Evolutionary conservation across 164 flowering plant species (phyloP).

Genomic region (Sextonia rubra): DNA sequence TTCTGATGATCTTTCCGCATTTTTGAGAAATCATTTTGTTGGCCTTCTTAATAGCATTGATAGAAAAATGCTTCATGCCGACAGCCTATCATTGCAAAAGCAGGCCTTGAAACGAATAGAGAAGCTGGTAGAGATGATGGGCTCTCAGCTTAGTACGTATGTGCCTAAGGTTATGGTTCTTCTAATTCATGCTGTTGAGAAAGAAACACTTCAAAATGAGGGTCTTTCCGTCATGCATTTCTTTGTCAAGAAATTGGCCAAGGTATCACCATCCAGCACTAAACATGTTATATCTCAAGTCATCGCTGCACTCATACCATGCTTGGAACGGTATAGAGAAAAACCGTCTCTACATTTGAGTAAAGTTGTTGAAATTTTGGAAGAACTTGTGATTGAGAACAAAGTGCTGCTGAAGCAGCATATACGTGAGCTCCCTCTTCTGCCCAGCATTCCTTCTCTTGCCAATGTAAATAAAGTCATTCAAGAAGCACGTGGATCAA

Average conservation of each 20-base stretch:
- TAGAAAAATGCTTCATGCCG: slow-evolving; percentile 88
- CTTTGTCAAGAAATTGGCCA: slow-evolving; percentile 64
- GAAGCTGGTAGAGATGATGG: slow-evolving; percentile 90
- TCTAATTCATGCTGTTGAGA: slow-evolving; percentile 85
- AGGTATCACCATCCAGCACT: slow-evolving; percentile 79
- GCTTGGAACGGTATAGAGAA: slow-evolving; percentile 71
- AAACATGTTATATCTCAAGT: slow-evolving; percentile 93
- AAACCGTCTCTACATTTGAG: slow-evolving; percentile 50
- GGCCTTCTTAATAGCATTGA: slow-evolving; percentile 94
- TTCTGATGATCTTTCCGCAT: slow-evolving; percentile 78
- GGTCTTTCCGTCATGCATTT: slow-evolving; percentile 84
- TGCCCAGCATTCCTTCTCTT: slow-evolving; percentile 71
- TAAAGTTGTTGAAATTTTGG: slow-evolving; percentile 75
- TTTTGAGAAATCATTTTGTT: slow-evolving; percentile 89
- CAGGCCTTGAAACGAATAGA: slow-evolving; percentile 88
- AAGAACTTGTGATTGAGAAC: slow-evolving; percentile 84
- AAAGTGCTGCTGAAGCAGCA: slow-evolving; percentile 57
- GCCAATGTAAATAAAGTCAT: slow-evolving; percentile 67
- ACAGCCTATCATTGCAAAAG: slow-evolving; percentile 62
- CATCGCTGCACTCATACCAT: slow-evolving; percentile 90
- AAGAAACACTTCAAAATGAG: slow-evolving; percentile 70
- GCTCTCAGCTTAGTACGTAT: slow-evolving; percentile 77
- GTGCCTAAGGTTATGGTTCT: slow-evolving; percentile 98
- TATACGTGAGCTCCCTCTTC: slow-evolving; percentile 79
- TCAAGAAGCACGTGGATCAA: slow-evolving; percentile 82